phyloP scores from a whole-genome alignment of 106 monocot genomes.

The Hemerocallis citrina region DNA sequence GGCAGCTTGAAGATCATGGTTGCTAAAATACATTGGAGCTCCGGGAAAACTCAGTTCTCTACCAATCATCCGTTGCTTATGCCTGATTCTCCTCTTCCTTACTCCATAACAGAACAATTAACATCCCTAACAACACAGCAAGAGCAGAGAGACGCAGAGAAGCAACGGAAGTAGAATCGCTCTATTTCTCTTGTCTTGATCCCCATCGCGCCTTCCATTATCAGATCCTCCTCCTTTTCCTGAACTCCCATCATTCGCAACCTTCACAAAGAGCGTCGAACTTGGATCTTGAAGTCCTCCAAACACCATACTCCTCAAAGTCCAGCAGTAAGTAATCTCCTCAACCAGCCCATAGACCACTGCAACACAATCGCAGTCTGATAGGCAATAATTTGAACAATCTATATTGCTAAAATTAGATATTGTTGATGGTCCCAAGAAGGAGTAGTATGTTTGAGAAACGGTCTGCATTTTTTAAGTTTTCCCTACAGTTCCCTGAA shows the following conservation, averaged over 20 bases:
- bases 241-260: slow-evolving; percentile 5
- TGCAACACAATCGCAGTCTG: slow-evolving; percentile 28
- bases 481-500: neutral
- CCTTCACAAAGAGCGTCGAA: slow-evolving; percentile 26
- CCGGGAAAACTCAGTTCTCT: slow-evolving; percentile 22
- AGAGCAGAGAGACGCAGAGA: slow-evolving; percentile 22
- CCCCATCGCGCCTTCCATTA: neutral
- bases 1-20: slow-evolving; percentile 26
- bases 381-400: slow-evolving; percentile 12
- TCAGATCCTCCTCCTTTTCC: neutral
- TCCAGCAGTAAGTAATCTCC: slow-evolving; percentile 24
- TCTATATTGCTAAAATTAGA: slow-evolving; percentile 22
- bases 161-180: slow-evolving; percentile 20
- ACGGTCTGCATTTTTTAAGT: slow-evolving; percentile 15
- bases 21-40: slow-evolving; percentile 22
- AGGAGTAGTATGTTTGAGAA: slow-evolving; percentile 27
- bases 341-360: slow-evolving; percentile 21
- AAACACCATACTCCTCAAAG: slow-evolving; percentile 25
- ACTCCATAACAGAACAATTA: slow-evolving; percentile 12
- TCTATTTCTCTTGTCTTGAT: neutral
- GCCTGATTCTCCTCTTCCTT: slow-evolving; percentile 6
- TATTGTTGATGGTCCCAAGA: slow-evolving; percentile 22
- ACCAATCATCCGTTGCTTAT: neutral
- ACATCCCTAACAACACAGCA: slow-evolving; percentile 12
- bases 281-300: slow-evolving; percentile 40